These are phyloP conservation scores for Sporobolomyces phaffii DNA, from an alignment of 768 basidiomycete genomes.

Conservation along the genomic window DNA sequence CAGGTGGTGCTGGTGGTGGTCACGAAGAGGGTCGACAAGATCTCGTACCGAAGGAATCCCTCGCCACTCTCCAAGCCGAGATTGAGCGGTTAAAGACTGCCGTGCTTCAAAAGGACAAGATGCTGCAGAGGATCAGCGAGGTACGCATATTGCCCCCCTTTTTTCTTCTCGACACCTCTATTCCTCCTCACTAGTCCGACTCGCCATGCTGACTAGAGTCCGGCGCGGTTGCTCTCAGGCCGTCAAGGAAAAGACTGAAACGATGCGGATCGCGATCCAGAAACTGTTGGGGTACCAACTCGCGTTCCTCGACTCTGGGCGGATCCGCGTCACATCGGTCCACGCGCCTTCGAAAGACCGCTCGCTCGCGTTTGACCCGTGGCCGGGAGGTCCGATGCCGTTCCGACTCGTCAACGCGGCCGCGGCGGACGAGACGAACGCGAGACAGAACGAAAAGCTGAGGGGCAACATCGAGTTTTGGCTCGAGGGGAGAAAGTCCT, in stretches of 20 bases:
- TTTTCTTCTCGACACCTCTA: too few species aligned
- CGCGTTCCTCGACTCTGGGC: constrained; percentile 82
- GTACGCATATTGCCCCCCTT: constrained; percentile 47
- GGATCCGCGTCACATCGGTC: constrained; percentile 81
- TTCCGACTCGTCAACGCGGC: constrained; percentile 37
- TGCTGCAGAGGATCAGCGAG: constrained; percentile 69
- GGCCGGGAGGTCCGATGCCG: constrained; percentile 34
- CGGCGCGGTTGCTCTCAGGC: constrained; percentile 54
- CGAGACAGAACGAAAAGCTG: constrained; percentile 61
- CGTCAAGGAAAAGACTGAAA: constrained; percentile 73
- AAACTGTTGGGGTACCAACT: constrained; percentile 86
- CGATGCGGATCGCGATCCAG: constrained; percentile 85
- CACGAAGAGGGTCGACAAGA: constrained; percentile 7
- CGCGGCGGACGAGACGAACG: constrained; percentile 48
- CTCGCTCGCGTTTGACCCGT: constrained; percentile 65
- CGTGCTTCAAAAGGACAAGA: constrained; percentile 68
- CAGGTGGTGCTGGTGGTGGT: constrained; percentile 20
- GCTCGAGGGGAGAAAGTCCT: constrained; percentile 33
- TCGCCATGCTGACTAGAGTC: neutral
- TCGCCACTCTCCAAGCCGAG: constrained; percentile 64
- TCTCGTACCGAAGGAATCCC: constrained; percentile 40
- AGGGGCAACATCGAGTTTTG: constrained; percentile 60
- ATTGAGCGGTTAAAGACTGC: constrained; percentile 67
- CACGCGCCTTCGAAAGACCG: constrained; percentile 56
- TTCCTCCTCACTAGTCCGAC: too few species aligned